These are phyloP conservation scores for Eremochloa ophiuroides DNA, from an alignment of 176 grass and related monocot species.

Conservation along the genomic window DNA sequence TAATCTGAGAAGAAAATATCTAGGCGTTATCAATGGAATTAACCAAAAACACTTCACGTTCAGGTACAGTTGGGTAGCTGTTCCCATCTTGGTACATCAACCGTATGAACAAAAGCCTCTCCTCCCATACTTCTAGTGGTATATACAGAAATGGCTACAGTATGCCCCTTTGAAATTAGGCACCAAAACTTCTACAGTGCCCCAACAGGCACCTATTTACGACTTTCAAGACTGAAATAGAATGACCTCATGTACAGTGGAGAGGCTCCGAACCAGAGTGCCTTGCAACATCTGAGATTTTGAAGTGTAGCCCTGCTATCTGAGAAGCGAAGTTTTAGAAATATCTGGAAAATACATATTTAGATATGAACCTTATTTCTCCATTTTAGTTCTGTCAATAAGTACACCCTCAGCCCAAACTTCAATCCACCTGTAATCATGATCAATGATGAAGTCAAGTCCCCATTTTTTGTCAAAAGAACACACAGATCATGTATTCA, in stretches of 20 bases:
- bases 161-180: background rate
- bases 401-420: constrained; percentile 78
- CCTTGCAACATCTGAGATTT: background rate
- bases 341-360: background rate
- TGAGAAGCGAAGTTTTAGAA: background rate
- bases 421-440: constrained; percentile 66
- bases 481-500: background rate
- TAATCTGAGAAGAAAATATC: constrained; percentile 11
- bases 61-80: background rate
- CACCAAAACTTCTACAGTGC: background rate
- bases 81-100: background rate
- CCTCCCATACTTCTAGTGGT: constrained; percentile 8
- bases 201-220: constrained; percentile 8
- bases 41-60: background rate
- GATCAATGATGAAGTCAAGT: constrained; percentile 3
- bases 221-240: background rate
- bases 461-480: background rate
- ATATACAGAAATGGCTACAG: constrained; percentile 1
- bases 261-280: constrained; percentile 2
- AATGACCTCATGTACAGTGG: background rate
- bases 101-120: background rate
- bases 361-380: constrained; percentile 31
- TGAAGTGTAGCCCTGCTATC: background rate
- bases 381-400: constrained; percentile 31
- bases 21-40: background rate